Evolutionary conservation across 768 basidiomycete genomes (phyloP).

Genomic region (Lactifluus volemus): DNA sequence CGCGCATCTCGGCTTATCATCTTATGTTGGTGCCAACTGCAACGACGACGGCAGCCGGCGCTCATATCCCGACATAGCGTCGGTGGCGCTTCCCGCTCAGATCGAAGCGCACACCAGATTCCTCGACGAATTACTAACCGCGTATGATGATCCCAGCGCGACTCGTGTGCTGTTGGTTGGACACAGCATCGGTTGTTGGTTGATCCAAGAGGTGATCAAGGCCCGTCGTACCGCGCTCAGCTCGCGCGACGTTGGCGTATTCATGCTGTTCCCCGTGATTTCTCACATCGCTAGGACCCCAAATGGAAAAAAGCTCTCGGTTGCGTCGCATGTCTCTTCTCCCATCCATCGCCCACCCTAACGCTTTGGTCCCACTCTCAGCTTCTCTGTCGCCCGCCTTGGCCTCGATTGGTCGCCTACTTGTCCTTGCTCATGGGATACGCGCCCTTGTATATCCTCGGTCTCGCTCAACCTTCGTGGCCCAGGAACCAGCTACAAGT

Average conservation of each 20-base stretch:
- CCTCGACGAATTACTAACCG: slow-evolving; percentile 62
- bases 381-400: slow-evolving; percentile 41
- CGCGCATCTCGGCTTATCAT: slow-evolving; percentile 20
- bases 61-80: slow-evolving; percentile 19
- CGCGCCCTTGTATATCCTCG: slow-evolving; percentile 36
- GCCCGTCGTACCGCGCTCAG: slow-evolving; percentile 40
- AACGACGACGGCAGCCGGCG: slow-evolving; percentile 41
- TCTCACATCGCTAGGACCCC: slow-evolving; percentile 54
- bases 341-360: too few species aligned
- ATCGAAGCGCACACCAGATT: slow-evolving; percentile 18
- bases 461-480: slow-evolving; percentile 41
- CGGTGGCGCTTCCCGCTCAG: slow-evolving; percentile 8
- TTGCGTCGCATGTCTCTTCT: slow-evolving; percentile 32
- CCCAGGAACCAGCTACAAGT: slow-evolving; percentile 39
- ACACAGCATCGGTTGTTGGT: slow-evolving; percentile 71
- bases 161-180: slow-evolving; percentile 43
- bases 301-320: slow-evolving; percentile 51
- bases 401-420: slow-evolving; percentile 36
- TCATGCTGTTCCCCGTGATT: slow-evolving; percentile 66
- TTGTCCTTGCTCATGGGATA: slow-evolving; percentile 36
- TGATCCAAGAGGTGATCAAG: slow-evolving; percentile 47
- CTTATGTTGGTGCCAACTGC: slow-evolving; percentile 30
- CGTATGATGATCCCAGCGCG: slow-evolving; percentile 28
- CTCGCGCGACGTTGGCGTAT: slow-evolving; percentile 29
- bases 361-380: slow-evolving; percentile 18